Conservation (phyloP, 345 rosid genomes). For the Brassica carinata region DNA sequence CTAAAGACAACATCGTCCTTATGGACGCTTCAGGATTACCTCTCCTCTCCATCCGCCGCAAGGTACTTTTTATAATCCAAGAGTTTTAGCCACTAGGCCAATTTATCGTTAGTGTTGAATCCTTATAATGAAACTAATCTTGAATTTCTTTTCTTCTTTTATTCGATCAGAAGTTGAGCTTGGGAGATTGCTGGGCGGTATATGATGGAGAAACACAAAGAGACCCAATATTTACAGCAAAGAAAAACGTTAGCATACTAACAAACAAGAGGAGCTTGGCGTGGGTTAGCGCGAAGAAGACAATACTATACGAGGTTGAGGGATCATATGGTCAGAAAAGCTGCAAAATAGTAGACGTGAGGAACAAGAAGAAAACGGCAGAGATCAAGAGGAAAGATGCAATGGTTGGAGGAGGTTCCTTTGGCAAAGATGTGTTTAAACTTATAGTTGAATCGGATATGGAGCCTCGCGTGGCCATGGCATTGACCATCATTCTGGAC, state of each 20-base stretch:
- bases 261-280: slow-evolving; percentile 58
- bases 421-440: slow-evolving; percentile 77
- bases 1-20: slow-evolving; percentile 68
- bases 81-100: too few species aligned
- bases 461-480: slow-evolving; percentile 72
- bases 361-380: slow-evolving; percentile 47
- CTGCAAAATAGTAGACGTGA: slow-evolving; percentile 66
- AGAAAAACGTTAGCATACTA: slow-evolving; percentile 55
- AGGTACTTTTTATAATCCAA: slow-evolving; percentile 46
- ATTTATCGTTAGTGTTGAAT: too few species aligned
- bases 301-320: slow-evolving; percentile 63
- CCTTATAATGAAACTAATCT: not conserved
- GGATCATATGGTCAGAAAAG: slow-evolving; percentile 73
- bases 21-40: slow-evolving; percentile 91
- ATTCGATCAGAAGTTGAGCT: slow-evolving; percentile 59
- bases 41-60: slow-evolving; percentile 94
- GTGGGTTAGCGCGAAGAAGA: slow-evolving; percentile 41
- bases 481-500: slow-evolving; percentile 79
- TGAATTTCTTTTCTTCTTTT: not conserved
- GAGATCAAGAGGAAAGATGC: slow-evolving; percentile 78
- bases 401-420: slow-evolving; percentile 58
- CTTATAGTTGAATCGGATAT: slow-evolving; percentile 69
- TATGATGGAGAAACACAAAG: slow-evolving; percentile 71
- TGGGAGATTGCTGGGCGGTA: slow-evolving; percentile 78
- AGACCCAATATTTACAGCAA: slow-evolving; percentile 58